phyloP scores from a whole-genome alignment of 352 stramenopile species.

The Phytophthora ramorum region DNA sequence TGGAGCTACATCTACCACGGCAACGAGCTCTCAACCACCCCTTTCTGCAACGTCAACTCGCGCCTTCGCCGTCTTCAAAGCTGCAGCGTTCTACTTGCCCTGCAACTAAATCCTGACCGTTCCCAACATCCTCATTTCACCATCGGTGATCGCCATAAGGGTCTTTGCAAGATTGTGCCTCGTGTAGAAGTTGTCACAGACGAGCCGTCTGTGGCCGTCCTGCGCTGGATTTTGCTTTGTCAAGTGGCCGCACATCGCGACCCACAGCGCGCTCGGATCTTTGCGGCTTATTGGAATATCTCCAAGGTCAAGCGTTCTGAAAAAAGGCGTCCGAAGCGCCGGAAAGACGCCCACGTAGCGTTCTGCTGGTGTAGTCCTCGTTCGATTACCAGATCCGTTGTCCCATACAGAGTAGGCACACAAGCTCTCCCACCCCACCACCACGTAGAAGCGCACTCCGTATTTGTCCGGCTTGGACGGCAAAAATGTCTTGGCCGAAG shows the following conservation, averaged over 20 bases:
- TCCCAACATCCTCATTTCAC: conserved; percentile 6
- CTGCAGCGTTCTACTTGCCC: conserved; percentile 4
- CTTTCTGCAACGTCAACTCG: conserved; percentile 4
- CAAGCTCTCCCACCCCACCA: conserved; percentile 6
- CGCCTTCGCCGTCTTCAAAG: background rate
- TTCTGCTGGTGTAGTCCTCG: background rate
- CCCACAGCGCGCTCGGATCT: conserved; percentile 8
- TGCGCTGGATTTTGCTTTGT: conserved; percentile 4
- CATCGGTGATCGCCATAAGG: conserved; percentile 7
- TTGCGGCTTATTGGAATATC: conserved; percentile 2
- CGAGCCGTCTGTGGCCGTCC: background rate
- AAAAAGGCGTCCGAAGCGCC: background rate
- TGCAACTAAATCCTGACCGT: conserved; percentile 3
- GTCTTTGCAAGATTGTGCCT: conserved; percentile 11
- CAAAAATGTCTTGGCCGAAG: conserved; percentile 1
- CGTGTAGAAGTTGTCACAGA: conserved; percentile 19
- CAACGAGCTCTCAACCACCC: conserved; percentile 7
- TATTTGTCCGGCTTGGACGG: conserved; percentile 8
- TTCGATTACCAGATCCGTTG: background rate
- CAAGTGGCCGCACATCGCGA: conserved; percentile 15
- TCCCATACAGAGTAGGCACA: conserved; percentile 6
- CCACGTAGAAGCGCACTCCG: conserved; percentile 1
- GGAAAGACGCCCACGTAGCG: conserved; percentile 6
- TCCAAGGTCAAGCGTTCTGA: conserved; percentile 1
- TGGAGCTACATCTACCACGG: background rate